A percentile compares a stretch with the other conserved stretches of the same genome.
phyloP scores from a whole-genome alignment of 2,329 filamentous ascomycete genomes.

The Diplocarpon mali region DNA sequence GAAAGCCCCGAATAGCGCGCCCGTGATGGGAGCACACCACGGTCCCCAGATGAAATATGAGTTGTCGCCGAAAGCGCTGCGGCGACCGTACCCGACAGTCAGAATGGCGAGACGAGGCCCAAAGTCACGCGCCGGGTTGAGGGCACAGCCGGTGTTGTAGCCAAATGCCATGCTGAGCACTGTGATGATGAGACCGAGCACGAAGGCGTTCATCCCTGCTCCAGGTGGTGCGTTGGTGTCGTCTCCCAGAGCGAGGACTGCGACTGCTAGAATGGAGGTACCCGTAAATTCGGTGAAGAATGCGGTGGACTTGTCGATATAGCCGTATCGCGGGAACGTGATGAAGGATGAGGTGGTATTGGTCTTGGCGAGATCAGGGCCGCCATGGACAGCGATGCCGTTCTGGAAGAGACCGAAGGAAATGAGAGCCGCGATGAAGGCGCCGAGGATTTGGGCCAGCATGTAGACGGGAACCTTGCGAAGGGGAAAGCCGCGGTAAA shows the following conservation, averaged over 20 bases:
- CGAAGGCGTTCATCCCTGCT: constrained; percentile 39
- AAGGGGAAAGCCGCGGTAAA: constrained; percentile 42
- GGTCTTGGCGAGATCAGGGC: constrained; percentile 14
- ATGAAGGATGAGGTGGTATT: constrained; percentile 33
- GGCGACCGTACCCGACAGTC: constrained; percentile 33
- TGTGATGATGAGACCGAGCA: constrained; percentile 34
- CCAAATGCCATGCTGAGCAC: constrained; percentile 31
- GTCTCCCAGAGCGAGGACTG: constrained; percentile 35
- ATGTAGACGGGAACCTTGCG: constrained; percentile 39
- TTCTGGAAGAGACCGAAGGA: constrained; percentile 34
- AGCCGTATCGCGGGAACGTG: constrained; percentile 32
- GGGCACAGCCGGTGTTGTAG: constrained; percentile 36
- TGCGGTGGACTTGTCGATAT: constrained; percentile 29
- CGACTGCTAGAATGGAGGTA: constrained; percentile 31
- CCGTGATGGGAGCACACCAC: constrained; percentile 30
- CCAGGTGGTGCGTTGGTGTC: constrained; percentile 37
- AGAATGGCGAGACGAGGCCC: constrained; percentile 36
- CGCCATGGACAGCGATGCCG: constrained; percentile 25
- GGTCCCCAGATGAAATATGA: constrained; percentile 34
- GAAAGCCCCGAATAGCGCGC: constrained; percentile 34
- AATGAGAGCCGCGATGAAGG: constrained; percentile 37
- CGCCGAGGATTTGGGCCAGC: constrained; percentile 40
- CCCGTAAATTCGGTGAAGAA: constrained; percentile 39
- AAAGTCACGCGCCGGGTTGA: constrained; percentile 40
- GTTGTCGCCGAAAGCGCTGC: constrained; percentile 29